phyloP scores from a whole-genome alignment of 208 protist species.

The Blechomonas ayalai region DNA sequence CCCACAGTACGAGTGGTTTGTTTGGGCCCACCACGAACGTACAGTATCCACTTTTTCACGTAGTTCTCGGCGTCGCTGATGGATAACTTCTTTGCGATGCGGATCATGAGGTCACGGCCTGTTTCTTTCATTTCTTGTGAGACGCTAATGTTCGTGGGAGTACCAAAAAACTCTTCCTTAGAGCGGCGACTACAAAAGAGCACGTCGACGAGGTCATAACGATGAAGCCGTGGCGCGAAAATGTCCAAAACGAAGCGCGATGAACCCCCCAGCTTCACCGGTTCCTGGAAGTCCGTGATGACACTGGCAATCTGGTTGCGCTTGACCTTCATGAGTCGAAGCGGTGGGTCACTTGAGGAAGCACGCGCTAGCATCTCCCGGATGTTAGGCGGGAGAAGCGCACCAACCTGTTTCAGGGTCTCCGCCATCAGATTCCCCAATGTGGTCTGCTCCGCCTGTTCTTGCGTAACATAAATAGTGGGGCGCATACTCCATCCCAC shows the following conservation, averaged over 20 bases:
- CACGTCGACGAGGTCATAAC: slow-evolving; percentile 35
- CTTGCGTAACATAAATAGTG: slow-evolving; percentile 21
- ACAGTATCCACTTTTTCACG: slow-evolving; percentile 37
- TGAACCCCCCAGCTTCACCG: no score
- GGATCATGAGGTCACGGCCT: slow-evolving; percentile 27
- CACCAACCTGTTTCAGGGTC: slow-evolving; percentile 21
- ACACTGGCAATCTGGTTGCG: no score
- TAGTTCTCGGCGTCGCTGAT: slow-evolving; percentile 12
- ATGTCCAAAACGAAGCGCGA: slow-evolving; percentile 15
- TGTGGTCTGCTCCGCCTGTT: slow-evolving; percentile 6
- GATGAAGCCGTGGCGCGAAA: slow-evolving; percentile 6
- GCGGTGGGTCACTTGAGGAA: no score
- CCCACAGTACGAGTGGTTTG: slow-evolving; percentile 20
- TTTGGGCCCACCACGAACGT: slow-evolving; percentile 17
- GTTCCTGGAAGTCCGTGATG: no score
- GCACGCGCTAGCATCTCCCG: no score
- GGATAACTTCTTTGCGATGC: slow-evolving; percentile 42
- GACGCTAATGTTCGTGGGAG: slow-evolving; percentile 55
- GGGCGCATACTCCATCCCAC: slow-evolving; percentile 32
- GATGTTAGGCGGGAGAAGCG: slow-evolving; percentile 2
- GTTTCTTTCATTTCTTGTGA: slow-evolving; percentile 26
- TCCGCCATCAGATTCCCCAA: slow-evolving; percentile 18
- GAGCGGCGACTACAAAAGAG: slow-evolving; percentile 54
- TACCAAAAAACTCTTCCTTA: slow-evolving; percentile 54
- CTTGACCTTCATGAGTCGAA: no score